These are phyloP conservation scores for Termitomyces sp. DNA, from an alignment of 768 basidiomycete genomes.

Conservation along the genomic window DNA sequence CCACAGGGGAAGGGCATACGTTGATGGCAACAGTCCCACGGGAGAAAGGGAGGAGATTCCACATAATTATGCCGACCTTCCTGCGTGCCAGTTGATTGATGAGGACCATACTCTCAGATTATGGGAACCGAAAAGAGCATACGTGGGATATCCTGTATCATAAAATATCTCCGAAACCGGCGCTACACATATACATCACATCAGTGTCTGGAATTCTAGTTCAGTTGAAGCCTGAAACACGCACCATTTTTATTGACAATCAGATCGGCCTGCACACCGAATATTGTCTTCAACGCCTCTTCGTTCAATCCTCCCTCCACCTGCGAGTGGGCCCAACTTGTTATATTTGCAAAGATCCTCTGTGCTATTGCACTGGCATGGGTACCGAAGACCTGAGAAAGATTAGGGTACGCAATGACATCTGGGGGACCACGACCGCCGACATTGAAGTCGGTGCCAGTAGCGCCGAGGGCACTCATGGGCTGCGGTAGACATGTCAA, in stretches of 20 bases:
- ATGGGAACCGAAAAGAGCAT: slow-evolving; percentile 5
- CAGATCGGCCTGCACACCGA: slow-evolving; percentile 36
- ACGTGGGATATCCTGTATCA: slow-evolving; percentile 42
- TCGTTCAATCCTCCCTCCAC: slow-evolving; percentile 33
- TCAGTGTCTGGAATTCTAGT: background rate
- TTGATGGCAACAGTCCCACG: slow-evolving; percentile 44
- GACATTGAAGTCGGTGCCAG: slow-evolving; percentile 31
- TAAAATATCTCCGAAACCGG: slow-evolving; percentile 45
- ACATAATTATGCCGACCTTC: slow-evolving; percentile 42
- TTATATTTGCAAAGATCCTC: slow-evolving; percentile 33
- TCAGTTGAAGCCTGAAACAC: slow-evolving; percentile 14
- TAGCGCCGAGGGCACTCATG: slow-evolving; percentile 35
- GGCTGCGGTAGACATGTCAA: slow-evolving; percentile 20
- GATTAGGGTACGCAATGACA: slow-evolving; percentile 45
- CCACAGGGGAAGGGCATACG: slow-evolving; percentile 16
- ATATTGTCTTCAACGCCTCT: slow-evolving; percentile 36
- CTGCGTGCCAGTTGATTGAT: slow-evolving; percentile 15
- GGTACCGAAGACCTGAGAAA: slow-evolving; percentile 39
- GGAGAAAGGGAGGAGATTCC: slow-evolving; percentile 54
- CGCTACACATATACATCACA: slow-evolving; percentile 20
- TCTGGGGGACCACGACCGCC: slow-evolving; percentile 43
- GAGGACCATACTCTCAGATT: background rate
- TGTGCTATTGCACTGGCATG: slow-evolving; percentile 24
- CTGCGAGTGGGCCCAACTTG: slow-evolving; percentile 39
- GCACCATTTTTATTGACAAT: slow-evolving; percentile 43